Percentiles rank a stretch among this genome's conserved stretches.
phyloP scores from a whole-genome alignment of 1,139 yeast species.

The Debaryomyces robertsiae region DNA sequence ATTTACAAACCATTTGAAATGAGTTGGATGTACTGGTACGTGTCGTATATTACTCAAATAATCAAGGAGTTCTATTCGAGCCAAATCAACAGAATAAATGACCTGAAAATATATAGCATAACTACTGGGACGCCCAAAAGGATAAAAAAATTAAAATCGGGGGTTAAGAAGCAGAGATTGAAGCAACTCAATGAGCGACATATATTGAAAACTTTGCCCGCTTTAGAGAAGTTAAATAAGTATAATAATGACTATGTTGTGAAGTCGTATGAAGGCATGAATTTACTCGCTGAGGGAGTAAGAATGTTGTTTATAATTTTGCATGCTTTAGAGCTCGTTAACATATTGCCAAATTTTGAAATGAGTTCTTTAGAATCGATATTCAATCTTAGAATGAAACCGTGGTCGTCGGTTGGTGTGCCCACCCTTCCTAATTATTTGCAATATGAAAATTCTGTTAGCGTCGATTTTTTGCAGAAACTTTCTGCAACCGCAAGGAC shows the following conservation, averaged over 20 bases:
- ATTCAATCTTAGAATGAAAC: conserved; percentile 74
- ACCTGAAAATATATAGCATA: conserved; percentile 36
- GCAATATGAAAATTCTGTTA: conserved; percentile 28
- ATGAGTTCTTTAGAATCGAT: conserved; percentile 51
- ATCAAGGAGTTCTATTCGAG: conserved; percentile 52
- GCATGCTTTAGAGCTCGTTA: conserved; percentile 27
- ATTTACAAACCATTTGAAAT: conserved; percentile 74
- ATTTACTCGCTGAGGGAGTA: conserved; percentile 32
- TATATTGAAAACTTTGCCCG: conserved; percentile 27
- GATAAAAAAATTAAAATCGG: conserved; percentile 52
- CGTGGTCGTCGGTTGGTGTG: conserved; percentile 80
- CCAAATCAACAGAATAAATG: conserved; percentile 39
- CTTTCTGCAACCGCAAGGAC: conserved; percentile 2
- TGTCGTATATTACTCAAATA: conserved; percentile 53
- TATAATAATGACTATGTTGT: conserved; percentile 24
- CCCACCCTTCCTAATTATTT: conserved; percentile 63
- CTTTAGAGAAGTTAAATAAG: conserved; percentile 22
- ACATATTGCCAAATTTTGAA: conserved; percentile 39
- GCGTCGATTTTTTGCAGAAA: conserved; percentile 13
- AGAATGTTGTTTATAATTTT: conserved; percentile 25
- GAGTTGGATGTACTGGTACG: conserved; percentile 69
- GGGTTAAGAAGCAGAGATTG: conserved; percentile 40
- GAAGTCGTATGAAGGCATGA: conserved; percentile 41
- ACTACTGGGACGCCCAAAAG: conserved; percentile 43
- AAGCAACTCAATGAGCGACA: conserved; percentile 25